phyloP scores from a whole-genome alignment of 148 eudicot genomes.

The Salicornia ramosissima region DNA sequence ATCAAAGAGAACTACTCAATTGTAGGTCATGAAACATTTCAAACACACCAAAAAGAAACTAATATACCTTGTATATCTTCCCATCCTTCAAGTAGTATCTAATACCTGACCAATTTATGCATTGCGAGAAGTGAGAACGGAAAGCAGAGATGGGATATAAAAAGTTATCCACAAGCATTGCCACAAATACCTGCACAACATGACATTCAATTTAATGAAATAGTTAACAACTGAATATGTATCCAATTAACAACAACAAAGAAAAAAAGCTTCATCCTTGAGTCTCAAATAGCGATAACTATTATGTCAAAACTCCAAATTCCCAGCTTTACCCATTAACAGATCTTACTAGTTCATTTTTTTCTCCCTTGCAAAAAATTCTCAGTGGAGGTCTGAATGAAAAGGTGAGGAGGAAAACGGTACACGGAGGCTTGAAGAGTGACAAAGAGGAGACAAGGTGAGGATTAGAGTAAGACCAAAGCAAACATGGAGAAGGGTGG shows the following conservation, averaged over 20 bases:
- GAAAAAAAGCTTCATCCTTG: background rate
- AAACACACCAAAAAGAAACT: background rate
- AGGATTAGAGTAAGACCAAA: no score
- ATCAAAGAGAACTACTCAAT: background rate
- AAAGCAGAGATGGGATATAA: constrained; percentile 83
- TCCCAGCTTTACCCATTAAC: no score
- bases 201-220: background rate
- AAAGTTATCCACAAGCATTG: constrained; percentile 91
- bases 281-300: no score
- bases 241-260: background rate
- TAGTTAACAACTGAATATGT: background rate
- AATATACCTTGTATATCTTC: constrained; percentile 68
- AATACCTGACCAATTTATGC: constrained; percentile 95
- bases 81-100: constrained; percentile 86
- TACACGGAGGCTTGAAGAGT: no score
- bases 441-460: no score
- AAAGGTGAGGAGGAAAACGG: no score
- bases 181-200: constrained; percentile 76
- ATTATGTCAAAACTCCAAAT: no score
- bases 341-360: no score
- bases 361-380: no score
- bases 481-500: no score
- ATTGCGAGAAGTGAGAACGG: constrained; percentile 76
- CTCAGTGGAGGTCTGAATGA: no score
- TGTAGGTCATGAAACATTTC: background rate